These are phyloP conservation scores for Dictyostelium citrinum DNA, from an alignment of 78 protist genomes.

Conservation along the genomic window DNA sequence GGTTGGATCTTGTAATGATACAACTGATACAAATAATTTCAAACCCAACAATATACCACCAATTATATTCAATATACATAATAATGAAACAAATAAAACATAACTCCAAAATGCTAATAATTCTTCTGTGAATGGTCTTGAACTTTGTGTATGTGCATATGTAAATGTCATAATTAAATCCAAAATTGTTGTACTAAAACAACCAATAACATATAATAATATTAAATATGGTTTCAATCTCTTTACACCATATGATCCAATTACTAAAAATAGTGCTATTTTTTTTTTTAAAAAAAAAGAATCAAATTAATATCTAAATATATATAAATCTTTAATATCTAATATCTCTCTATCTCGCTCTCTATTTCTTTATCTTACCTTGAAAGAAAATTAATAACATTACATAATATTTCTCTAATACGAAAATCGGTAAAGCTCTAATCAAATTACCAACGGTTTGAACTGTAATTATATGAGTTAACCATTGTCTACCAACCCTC, in stretches of 20 bases:
- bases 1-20: slow-evolving; percentile 17
- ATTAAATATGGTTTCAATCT: slow-evolving; percentile 59
- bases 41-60: slow-evolving; percentile 53
- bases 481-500: slow-evolving; percentile 62
- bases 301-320: background rate
- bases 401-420: slow-evolving; percentile 71
- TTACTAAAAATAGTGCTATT: slow-evolving; percentile 52
- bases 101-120: slow-evolving; percentile 59
- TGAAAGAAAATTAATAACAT: slow-evolving; percentile 71
- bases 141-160: slow-evolving; percentile 31
- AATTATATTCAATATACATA: slow-evolving; percentile 30
- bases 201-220: slow-evolving; percentile 63
- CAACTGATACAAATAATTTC: slow-evolving; percentile 31
- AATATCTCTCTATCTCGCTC: too few species aligned
- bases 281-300: background rate
- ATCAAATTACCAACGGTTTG: slow-evolving; percentile 64
- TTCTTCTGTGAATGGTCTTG: slow-evolving; percentile 23
- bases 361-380: too few species aligned
- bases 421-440: slow-evolving; percentile 55
- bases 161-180: slow-evolving; percentile 62
- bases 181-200: slow-evolving; percentile 49
- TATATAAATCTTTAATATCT: too few species aligned
- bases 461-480: slow-evolving; percentile 13
- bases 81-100: slow-evolving; percentile 46
- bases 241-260: slow-evolving; percentile 75